Conservation (phyloP, 805 yeast species). For the Yarrowia sp. region DNA sequence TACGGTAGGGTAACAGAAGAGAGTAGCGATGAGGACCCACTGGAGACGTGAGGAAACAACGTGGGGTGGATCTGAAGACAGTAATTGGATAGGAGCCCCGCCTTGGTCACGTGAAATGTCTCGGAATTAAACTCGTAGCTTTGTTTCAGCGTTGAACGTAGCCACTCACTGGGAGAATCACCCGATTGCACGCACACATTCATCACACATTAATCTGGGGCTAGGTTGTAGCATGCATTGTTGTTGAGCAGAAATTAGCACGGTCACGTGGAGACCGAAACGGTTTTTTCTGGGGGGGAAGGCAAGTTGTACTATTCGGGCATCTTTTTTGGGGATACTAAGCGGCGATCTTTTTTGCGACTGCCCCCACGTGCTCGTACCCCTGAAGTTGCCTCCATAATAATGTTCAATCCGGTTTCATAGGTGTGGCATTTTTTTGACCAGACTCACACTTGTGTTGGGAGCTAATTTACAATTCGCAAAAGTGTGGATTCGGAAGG, state of each 20-base stretch:
- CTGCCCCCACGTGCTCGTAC: not conserved
- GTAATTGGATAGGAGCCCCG: too few species aligned
- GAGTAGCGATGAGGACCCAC: not conserved
- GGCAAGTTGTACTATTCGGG: too few species aligned
- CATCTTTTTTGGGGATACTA: too few species aligned
- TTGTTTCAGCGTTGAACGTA: not conserved
- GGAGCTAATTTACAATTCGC: slow-evolving; percentile 2
- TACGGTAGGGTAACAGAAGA: slow-evolving; percentile 2
- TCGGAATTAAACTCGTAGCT: not conserved
- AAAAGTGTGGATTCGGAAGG: not conserved
- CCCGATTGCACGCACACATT: not conserved
- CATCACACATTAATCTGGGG: not conserved
- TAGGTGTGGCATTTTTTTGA: not conserved
- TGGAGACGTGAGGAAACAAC: not conserved
- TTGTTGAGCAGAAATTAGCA: not conserved
- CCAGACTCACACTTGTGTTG: not conserved
- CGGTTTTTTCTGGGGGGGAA: too few species aligned
- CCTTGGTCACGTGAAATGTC: not conserved
- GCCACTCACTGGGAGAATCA: not conserved
- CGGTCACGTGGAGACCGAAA: not conserved
- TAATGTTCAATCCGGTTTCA: not conserved
- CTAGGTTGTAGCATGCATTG: slow-evolving; percentile 17
- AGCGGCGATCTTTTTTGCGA: too few species aligned
- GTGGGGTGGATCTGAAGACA: not conserved
- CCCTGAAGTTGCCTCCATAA: not conserved